These are phyloP conservation scores for Capsicum chinense DNA, from an alignment of 257 asterid species.

Conservation along the genomic window DNA sequence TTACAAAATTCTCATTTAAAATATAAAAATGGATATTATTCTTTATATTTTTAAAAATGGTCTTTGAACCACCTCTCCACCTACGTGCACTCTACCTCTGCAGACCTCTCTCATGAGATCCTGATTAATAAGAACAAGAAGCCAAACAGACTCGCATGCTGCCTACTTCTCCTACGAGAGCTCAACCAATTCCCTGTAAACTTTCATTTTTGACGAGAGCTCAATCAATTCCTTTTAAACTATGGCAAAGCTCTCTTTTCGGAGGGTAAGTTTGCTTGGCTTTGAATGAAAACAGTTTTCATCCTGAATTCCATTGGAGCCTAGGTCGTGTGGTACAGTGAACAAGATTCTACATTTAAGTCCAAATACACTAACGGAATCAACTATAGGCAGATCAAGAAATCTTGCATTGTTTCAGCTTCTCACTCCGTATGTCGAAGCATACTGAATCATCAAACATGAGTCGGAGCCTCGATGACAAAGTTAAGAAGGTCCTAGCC, in stretches of 20 bases:
- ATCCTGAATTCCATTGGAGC: not conserved
- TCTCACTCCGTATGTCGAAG: not conserved
- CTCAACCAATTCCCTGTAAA: too few species aligned
- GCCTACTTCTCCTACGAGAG: too few species aligned
- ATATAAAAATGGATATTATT: too few species aligned
- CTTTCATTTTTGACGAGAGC: too few species aligned
- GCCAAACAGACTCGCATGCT: too few species aligned
- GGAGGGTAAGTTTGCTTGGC: slow-evolving; percentile 1
- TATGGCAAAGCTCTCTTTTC: not conserved
- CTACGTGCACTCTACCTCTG: too few species aligned
- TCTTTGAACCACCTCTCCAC: too few species aligned
- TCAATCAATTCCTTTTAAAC: not conserved
- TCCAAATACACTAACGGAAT: not conserved
- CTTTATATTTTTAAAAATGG: too few species aligned
- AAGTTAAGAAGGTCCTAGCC: not conserved
- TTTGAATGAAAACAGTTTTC: not conserved
- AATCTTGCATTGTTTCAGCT: not conserved
- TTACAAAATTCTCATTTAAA: too few species aligned
- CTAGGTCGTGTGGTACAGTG: not conserved
- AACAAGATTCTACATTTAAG: not conserved
- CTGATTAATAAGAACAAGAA: too few species aligned
- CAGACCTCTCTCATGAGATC: too few species aligned
- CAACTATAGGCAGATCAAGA: not conserved
- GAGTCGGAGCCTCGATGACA: not conserved
- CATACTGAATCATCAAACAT: not conserved